These are phyloP conservation scores for Podospora pseudoanserina DNA, from an alignment of 495 filamentous ascomycete species.

Conservation along the genomic window DNA sequence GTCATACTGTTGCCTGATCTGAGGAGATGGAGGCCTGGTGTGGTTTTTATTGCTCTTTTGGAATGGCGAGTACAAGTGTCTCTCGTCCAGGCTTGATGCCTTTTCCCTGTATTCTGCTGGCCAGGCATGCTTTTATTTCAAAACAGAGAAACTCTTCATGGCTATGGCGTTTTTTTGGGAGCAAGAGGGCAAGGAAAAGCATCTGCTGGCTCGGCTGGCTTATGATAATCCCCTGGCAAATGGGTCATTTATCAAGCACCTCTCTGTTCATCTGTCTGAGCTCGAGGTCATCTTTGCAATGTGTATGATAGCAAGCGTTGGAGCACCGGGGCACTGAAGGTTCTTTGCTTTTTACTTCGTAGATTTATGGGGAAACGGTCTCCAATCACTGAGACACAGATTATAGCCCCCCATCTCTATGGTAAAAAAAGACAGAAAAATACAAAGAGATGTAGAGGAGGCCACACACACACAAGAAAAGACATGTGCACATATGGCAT, in stretches of 20 bases:
- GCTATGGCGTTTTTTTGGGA: background rate
- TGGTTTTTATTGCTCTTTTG: too few relatives aligned
- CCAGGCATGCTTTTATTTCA: background rate
- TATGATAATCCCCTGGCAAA: background rate
- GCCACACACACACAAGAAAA: conserved; percentile 11
- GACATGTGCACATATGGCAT: conserved; percentile 11
- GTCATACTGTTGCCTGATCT: background rate
- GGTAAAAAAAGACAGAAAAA: conserved; percentile 6
- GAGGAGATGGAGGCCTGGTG: background rate
- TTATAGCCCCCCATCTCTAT: background rate
- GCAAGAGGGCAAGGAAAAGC: background rate
- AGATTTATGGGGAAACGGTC: background rate
- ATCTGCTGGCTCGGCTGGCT: background rate
- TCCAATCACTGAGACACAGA: conserved; percentile 4
- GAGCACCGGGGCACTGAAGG: background rate
- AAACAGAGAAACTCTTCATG: background rate
- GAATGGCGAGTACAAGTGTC: too few relatives aligned
- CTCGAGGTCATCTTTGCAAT: background rate
- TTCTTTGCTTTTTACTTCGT: background rate
- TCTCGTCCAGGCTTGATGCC: too few relatives aligned
- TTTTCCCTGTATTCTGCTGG: background rate
- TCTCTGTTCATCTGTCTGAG: background rate
- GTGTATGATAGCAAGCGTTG: background rate
- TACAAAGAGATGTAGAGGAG: background rate
- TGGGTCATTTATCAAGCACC: background rate